Conservation (phyloP, 441 rosid genomes). For the Rhodomyrtus psidioides region DNA sequence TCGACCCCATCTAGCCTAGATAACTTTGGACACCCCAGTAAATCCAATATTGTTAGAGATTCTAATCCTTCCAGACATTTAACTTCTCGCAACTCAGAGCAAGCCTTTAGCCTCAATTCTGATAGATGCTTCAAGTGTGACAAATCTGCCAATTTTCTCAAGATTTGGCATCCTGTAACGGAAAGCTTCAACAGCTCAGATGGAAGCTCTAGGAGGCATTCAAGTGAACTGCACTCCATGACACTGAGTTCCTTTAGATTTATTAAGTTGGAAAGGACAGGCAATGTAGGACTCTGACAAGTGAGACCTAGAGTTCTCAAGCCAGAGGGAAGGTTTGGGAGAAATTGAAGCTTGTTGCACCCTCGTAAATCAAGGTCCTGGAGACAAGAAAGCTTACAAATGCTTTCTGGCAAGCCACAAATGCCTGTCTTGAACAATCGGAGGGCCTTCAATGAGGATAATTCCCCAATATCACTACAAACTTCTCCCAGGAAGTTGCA, state of each 20-base stretch:
- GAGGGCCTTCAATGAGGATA: not conserved
- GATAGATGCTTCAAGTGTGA: not conserved
- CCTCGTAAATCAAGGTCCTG: not conserved
- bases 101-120: not conserved
- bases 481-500: not conserved
- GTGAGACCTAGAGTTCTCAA: not conserved
- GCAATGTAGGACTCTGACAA: not conserved
- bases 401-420: not conserved
- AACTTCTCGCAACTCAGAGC: not conserved
- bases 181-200: not conserved
- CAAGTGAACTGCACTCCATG: not conserved
- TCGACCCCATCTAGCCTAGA: not conserved
- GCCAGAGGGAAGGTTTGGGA: not conserved
- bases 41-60: not conserved
- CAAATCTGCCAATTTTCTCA: not conserved
- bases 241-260: not conserved
- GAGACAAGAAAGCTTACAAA: not conserved
- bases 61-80: not conserved
- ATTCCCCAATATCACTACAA: not conserved
- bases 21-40: not conserved
- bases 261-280: not conserved
- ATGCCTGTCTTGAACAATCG: not conserved
- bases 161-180: not conserved
- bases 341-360: not conserved
- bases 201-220: not conserved